These are phyloP conservation scores for Phytophthora sojae DNA, from an alignment of 352 stramenopile species.

Conservation along the genomic window DNA sequence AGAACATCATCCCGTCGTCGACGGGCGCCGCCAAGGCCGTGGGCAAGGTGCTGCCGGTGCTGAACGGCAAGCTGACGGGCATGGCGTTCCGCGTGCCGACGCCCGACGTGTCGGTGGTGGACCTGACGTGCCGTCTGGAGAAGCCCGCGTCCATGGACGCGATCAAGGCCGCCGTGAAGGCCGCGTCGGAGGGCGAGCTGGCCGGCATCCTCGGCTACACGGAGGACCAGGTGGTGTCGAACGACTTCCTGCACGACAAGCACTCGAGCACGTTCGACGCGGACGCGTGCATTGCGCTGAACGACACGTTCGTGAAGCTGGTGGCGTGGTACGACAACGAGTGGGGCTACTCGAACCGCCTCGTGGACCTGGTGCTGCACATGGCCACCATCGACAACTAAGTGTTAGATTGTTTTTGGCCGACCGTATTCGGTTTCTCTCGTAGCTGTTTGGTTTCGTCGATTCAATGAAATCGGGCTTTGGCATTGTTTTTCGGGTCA, in stretches of 20 bases:
- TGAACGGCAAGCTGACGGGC: conserved; percentile 93
- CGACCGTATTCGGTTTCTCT: no score
- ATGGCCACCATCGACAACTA: conserved; percentile 2
- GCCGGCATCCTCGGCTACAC: conserved; percentile 97
- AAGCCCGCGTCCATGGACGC: conserved; percentile 96
- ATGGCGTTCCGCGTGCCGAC: conserved; percentile 94
- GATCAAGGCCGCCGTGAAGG: conserved; percentile 97
- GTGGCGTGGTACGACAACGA: conserved; percentile 99
- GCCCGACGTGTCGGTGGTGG: conserved; percentile 90
- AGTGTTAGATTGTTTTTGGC: not conserved
- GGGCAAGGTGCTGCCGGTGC: conserved; percentile 77
- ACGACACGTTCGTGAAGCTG: conserved; percentile 99
- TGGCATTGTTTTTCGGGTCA: not conserved
- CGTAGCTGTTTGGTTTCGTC: not conserved
- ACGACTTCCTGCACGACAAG: conserved; percentile 96
- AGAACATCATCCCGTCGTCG: conserved; percentile 99
- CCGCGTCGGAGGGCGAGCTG: conserved; percentile 91
- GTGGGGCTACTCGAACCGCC: conserved; percentile 97
- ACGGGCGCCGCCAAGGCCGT: conserved; percentile 95
- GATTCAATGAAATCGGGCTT: not conserved
- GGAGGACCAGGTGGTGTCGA: conserved; percentile 97
- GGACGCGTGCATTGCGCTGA: conserved; percentile 74
- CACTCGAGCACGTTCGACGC: conserved; percentile 53
- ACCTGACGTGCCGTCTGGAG: conserved; percentile 84
- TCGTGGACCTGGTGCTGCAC: conserved; percentile 97